phyloP scores from a whole-genome alignment of 768 basidiomycete genomes.

The Termitomyces titanicus region DNA sequence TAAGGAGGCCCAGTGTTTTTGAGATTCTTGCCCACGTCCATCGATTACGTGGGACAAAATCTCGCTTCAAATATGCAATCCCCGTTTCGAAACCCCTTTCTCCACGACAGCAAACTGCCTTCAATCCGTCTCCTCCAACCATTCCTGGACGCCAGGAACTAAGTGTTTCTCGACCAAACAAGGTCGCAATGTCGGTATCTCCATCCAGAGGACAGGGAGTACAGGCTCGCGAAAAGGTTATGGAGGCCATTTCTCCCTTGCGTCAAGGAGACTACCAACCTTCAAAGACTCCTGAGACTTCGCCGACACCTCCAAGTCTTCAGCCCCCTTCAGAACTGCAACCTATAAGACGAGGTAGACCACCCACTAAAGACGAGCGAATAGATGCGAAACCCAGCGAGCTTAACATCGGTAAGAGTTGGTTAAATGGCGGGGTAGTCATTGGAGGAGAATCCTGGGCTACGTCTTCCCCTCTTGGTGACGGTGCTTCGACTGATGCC shows the following conservation, averaged over 20 bases:
- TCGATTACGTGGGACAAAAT: constrained; percentile 81
- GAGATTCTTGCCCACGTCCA: constrained; percentile 84
- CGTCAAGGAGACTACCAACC: constrained; percentile 55
- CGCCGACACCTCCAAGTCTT: constrained; percentile 31
- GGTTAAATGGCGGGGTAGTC: constrained; percentile 33
- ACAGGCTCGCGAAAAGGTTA: constrained; percentile 71
- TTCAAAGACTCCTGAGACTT: constrained; percentile 24
- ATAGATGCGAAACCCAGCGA: constrained; percentile 1
- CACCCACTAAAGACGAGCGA: constrained; percentile 8
- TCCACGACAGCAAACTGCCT: constrained; percentile 30
- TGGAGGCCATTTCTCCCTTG: constrained; percentile 80
- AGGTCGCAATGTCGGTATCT: constrained; percentile 17
- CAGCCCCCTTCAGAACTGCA: constrained; percentile 24
- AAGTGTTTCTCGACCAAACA: constrained; percentile 22
- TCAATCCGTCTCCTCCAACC: constrained; percentile 21
- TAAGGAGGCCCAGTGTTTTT: constrained; percentile 83
- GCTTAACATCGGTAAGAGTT: constrained; percentile 24
- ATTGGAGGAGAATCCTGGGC: constrained; percentile 44
- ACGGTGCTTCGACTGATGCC: constrained; percentile 27
- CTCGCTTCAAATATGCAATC: constrained; percentile 67
- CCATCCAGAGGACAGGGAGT: constrained; percentile 48
- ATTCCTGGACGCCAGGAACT: constrained; percentile 20
- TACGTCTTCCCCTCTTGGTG: constrained; percentile 20
- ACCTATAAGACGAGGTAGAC: constrained; percentile 14
- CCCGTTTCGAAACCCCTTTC: constrained; percentile 45